These are phyloP conservation scores for Solidago caesia DNA, from an alignment of 129 eudicot species.

Conservation along the genomic window DNA sequence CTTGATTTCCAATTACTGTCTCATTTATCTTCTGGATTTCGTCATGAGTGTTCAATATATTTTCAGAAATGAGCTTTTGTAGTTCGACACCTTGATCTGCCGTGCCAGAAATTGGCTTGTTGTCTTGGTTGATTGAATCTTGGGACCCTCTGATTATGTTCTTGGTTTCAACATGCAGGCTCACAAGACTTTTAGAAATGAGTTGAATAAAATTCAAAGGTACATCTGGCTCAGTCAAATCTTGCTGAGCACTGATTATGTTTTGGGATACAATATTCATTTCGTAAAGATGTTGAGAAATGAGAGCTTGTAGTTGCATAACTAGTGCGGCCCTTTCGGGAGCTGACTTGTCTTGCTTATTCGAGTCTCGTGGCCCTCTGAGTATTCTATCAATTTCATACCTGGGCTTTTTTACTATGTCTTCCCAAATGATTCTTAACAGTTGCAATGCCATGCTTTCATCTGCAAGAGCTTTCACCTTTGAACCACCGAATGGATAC, in stretches of 20 bases:
- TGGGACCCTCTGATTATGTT: background rate
- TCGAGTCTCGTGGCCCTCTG: constrained; percentile 6
- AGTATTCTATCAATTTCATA: background rate
- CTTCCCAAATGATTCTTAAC: no score
- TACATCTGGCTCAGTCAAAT: no score
- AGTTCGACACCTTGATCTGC: constrained; percentile 7
- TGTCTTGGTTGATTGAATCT: background rate
- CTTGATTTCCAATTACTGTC: background rate
- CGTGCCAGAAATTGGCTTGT: no score
- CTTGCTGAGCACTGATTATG: background rate
- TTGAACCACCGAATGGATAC: no score
- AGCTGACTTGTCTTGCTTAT: no score
- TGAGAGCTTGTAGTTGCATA: no score
- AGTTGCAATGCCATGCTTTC: no score
- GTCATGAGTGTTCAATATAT: background rate
- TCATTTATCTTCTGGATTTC: background rate
- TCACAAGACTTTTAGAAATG: background rate
- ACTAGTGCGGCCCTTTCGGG: no score
- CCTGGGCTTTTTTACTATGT: background rate
- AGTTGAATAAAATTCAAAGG: no score
- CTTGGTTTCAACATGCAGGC: constrained; percentile 4
- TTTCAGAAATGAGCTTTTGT: background rate
- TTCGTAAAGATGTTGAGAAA: no score
- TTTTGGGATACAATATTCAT: no score
- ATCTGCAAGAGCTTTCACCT: no score